Evolutionary conservation across 305 asterid genomes (phyloP).

Genomic region (Fraxinus albicans): DNA sequence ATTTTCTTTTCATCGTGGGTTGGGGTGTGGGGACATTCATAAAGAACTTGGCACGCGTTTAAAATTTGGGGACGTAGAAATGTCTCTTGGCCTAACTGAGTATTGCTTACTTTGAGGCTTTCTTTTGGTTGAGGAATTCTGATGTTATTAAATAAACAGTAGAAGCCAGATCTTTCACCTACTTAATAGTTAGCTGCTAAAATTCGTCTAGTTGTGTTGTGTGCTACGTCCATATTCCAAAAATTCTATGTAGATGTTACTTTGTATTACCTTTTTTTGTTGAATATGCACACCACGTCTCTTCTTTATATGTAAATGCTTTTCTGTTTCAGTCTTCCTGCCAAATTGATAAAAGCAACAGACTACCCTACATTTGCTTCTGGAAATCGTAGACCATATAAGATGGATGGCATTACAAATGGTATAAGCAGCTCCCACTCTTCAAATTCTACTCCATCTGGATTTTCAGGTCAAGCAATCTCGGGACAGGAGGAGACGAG

Average conservation of each 20-base stretch:
- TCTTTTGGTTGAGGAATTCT: not conserved
- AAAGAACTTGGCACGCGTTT: not conserved
- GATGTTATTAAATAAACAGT: not conserved
- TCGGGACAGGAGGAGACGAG: conserved; percentile 30
- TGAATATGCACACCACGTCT: not conserved
- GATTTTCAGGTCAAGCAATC: conserved; percentile 44
- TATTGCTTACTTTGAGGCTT: not conserved
- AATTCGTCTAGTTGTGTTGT: not conserved
- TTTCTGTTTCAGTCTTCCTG: conserved; percentile 49
- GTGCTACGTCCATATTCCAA: not conserved
- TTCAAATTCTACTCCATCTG: conserved; percentile 37
- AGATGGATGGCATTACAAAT: conserved; percentile 31
- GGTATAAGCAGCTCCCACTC: conserved; percentile 30
- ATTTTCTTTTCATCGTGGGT: not conserved
- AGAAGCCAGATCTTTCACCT: not conserved
- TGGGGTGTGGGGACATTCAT: not conserved
- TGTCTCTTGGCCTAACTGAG: not conserved
- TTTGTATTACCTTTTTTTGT: not conserved
- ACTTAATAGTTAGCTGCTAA: not conserved
- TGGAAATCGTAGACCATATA: conserved; percentile 27
- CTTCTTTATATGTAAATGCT: conserved; percentile 13
- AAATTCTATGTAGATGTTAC: not conserved
- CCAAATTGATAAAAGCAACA: conserved; percentile 40
- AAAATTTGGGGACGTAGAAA: not conserved
- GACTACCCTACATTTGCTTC: conserved; percentile 49